Evolutionary conservation across 2,329 filamentous ascomycete species (phyloP).

Genomic region (Westerdykella ornata): DNA sequence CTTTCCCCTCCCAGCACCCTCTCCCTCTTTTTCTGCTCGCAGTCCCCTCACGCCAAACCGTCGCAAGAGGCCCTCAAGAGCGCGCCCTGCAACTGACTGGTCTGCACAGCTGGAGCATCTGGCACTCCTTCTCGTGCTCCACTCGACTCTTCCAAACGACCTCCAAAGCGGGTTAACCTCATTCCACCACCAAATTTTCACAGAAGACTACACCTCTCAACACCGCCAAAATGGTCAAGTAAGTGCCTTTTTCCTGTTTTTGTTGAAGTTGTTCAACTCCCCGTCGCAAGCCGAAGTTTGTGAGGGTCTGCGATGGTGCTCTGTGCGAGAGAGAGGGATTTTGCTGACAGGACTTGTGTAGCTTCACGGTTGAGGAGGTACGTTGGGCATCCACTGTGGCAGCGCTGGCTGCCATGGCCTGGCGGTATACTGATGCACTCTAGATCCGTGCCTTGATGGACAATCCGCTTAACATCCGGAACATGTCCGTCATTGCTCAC

Average conservation of each 20-base stretch:
- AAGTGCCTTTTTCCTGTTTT: conserved; percentile 48
- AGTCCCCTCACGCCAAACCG: conserved; percentile 14
- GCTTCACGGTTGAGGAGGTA: conserved; percentile 95
- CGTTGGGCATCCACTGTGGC: conserved; percentile 31
- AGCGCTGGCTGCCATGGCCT: neutral
- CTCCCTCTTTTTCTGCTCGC: conserved; percentile 6
- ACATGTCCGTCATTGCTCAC: conserved; percentile 99
- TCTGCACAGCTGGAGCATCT: conserved; percentile 30
- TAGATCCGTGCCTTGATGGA: conserved; percentile 73
- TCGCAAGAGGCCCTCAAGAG: conserved; percentile 17
- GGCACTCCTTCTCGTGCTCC: conserved; percentile 12
- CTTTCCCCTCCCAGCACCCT: conserved; percentile 3
- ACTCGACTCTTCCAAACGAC: conserved; percentile 16
- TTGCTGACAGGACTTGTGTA: conserved; percentile 52
- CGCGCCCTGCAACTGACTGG: conserved; percentile 24
- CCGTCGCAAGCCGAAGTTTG: neutral
- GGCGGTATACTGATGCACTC: conserved; percentile 21
- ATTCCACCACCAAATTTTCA: conserved; percentile 32
- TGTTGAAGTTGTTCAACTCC: neutral
- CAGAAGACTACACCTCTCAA: conserved; percentile 39
- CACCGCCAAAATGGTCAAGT: conserved; percentile 99
- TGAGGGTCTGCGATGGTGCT: neutral
- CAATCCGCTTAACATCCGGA: conserved; percentile 69
- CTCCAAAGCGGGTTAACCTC: conserved; percentile 35
- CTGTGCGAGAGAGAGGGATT: neutral